Base-by-base conservation (phyloP, 805 yeast species). In the Teunomyces kruisii region DNA sequence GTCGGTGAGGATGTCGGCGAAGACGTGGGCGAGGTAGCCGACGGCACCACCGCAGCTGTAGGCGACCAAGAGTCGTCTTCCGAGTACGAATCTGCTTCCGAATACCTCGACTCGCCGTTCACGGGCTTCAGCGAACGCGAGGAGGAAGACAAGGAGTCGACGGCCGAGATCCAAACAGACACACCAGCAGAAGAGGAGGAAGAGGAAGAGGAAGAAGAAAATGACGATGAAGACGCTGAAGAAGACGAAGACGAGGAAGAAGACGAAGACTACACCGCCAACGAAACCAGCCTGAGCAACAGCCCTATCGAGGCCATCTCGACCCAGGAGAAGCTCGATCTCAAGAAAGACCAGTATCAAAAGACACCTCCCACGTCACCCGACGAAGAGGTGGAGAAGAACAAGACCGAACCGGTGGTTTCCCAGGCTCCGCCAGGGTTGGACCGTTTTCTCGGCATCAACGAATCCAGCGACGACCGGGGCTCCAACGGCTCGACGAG, bases 401-500 rank as follows among this genome's bases (percentile, higher is more conserved):
- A 30, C 3, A 26, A 33, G 17, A 22, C 13, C 13, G 39, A 28
- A 16, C 39, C 22, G n/a, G 9, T 22, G 9, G 36, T 32, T 8
- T 36, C 33, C 40, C 36, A 16, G 32, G 7, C 12, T 3, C 28
- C 13, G 24, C 39, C 38, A 3, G 32, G 26, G 2, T 43, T 46
- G 39, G 39, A 37, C 39, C 40, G 27, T 3, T 86, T 83, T 54
- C 83, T 77, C 59, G 78, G 71, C 45, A 62, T 84, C 27, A 80
- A 81, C 59, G 94, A 86, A 60, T 54, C 64, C 31, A 49, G 64
- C 4, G 63, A 71, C 37, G 95, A 88, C 58, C 71, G 69, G 39
- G 96, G 96, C 2, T 75, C 88, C 1, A 79, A 81, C 50, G 65
- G 67, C 1, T 77, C 85, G 7, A 65, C 59, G 0, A 72, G 88